Percentiles rank a stretch among this genome's conserved stretches.
Conservation (phyloP, 163 green algal genomes). For the Volvox carteri region DNA sequence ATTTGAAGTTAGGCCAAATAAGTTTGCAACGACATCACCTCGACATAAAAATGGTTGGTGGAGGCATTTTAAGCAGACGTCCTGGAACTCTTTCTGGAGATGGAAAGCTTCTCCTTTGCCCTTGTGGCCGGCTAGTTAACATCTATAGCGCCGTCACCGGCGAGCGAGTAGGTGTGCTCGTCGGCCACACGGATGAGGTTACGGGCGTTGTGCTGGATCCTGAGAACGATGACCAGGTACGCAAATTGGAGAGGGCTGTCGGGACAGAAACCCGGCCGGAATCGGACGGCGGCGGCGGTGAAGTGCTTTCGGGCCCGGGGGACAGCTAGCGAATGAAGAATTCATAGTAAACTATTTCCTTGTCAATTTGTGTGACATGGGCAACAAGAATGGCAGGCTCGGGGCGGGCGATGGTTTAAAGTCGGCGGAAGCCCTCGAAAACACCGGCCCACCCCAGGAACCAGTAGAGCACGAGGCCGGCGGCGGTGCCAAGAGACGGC, state of each 20-base stretch:
- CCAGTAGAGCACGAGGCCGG: no score
- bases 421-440: neutral
- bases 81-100: conserved; percentile 60
- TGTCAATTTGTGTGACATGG: no score
- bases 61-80: conserved; percentile 68
- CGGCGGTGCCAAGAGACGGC: no score
- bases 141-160: conserved; percentile 72
- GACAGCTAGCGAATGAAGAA: neutral
- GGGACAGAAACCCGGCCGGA: neutral
- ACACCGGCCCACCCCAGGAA: neutral
- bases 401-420: neutral
- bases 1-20: no score
- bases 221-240: conserved; percentile 62
- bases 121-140: conserved; percentile 60
- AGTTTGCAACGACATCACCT: no score
- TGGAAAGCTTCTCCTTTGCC: conserved; percentile 68
- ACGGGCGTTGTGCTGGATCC: conserved; percentile 71
- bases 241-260: neutral
- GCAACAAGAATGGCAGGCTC: no score
- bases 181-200: conserved; percentile 70
- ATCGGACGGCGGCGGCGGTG: conserved; percentile 41
- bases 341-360: no score
- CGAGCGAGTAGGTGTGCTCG: conserved; percentile 66
- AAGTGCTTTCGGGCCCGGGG: neutral
- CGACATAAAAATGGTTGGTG: conserved; percentile 55